Evolutionary conservation across 176 grass and related monocot genomes (phyloP), one percentile per base, ranked within the genome.

Genomic region (Carex parvula): DNA sequence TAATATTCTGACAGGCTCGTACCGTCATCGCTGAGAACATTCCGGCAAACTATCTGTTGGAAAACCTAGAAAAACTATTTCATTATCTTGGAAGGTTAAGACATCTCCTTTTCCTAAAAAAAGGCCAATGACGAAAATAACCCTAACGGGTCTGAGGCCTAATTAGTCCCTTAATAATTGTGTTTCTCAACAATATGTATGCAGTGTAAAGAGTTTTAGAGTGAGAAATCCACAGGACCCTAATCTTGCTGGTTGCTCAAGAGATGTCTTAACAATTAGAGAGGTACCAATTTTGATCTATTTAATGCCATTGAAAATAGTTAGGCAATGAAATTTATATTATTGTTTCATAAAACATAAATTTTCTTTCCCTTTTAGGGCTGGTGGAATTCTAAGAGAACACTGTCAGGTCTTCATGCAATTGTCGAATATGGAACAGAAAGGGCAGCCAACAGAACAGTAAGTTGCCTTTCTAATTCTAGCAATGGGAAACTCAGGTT

Each of bases 251-350:
- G 71, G 71, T 53, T 53, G 71, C 20, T 75, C 71, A 26, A 75
- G 48, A 30, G 71, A 75, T 75, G 71, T 15, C 20, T 30, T 75
- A 54, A 26, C 44, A 16, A 52, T 53, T 54, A 75, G 12, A 75
- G 42, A 75, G 71, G 71, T 75, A 75, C 46, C 44, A 12, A 30
- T 29, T 14, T 53, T 75, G 71, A 75, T 75, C 46, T 26, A 53
- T 22, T 52, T 75, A 6, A 54, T 53, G 21, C 11, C 53, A 54
- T 16, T 9, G 24, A 50, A 73, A 72, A 46, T 50, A 24, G 11
- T 14, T 26, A 53, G 62, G 8, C 22, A 64, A 14, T 64, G 58
- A 61, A 64, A 69, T 69, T 13, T 16, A 69, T 69, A 18, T 39
- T 69, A 69, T 15, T 69, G 26, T 18, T 29, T 65, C 37, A 29